A percentile compares a stretch with the other conserved stretches of the same genome.
phyloP scores from a whole-genome alignment of 2,329 filamentous ascomycete species.

The Verticillium isaacii region DNA sequence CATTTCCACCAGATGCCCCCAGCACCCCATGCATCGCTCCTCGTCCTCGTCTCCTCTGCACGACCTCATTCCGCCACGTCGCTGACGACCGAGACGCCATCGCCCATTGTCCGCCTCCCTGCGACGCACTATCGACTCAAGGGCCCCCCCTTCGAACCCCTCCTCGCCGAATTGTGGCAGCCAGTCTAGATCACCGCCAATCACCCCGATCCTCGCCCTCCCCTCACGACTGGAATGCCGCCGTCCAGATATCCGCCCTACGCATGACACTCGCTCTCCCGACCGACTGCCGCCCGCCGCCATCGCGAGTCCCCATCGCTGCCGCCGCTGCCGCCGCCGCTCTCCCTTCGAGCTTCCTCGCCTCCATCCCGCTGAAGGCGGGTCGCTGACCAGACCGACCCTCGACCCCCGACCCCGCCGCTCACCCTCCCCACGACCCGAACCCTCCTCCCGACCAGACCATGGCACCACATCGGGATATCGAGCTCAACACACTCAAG shows the following conservation, averaged over 20 bases:
- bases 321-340: background rate
- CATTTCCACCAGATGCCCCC: background rate
- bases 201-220: background rate
- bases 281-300: background rate
- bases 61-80: background rate
- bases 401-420: too few relatives aligned
- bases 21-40: background rate
- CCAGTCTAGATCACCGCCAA: background rate
- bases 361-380: background rate
- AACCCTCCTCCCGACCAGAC: background rate
- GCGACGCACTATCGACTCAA: background rate
- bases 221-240: background rate
- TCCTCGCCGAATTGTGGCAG: background rate
- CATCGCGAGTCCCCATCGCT: background rate
- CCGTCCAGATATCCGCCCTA: background rate
- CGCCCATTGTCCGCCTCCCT: background rate
- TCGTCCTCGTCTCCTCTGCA: background rate
- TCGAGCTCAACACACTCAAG: slow-evolving; percentile 55
- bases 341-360: slow-evolving; percentile 3
- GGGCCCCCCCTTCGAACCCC: background rate
- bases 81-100: background rate
- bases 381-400: background rate
- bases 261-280: background rate
- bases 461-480: slow-evolving; percentile 35
- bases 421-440: background rate